Conservation (phyloP, 208 protist species). For the Trypanosomatidae sp. region DNA sequence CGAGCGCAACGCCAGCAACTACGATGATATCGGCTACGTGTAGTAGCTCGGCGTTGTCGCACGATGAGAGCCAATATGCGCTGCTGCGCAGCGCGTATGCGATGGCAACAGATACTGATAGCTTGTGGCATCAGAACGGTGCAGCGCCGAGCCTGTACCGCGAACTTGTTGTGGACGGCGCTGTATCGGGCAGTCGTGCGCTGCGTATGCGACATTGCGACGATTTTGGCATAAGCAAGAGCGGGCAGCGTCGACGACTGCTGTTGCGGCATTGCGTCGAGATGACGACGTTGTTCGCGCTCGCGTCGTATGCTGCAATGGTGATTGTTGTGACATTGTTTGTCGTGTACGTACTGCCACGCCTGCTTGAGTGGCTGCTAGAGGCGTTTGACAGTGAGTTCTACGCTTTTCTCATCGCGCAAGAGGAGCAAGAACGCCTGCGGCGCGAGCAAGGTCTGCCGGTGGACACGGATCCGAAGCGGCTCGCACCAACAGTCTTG, state of each 20-base stretch:
- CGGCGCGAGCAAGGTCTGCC: conserved; percentile 21
- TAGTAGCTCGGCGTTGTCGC: conserved; percentile 8
- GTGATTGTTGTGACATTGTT: conserved; percentile 14
- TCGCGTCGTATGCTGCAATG: too few species aligned
- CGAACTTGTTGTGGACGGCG: too few species aligned
- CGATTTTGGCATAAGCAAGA: too few species aligned
- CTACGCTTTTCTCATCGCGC: conserved; percentile 57
- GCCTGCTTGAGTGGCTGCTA: conserved; percentile 33
- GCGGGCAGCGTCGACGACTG: too few species aligned
- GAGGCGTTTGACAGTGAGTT: conserved; percentile 68
- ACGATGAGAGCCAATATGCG: too few species aligned
- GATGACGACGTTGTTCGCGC: too few species aligned
- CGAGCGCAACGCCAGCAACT: too few species aligned
- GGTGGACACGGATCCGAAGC: conserved; percentile 65
- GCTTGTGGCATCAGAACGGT: conserved; percentile 71
- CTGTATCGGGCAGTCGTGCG: too few species aligned
- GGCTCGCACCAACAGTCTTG: conserved; percentile 51
- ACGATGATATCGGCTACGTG: too few species aligned
- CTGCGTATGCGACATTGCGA: too few species aligned
- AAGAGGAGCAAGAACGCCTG: conserved; percentile 52
- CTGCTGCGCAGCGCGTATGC: conserved; percentile 56
- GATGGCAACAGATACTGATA: conserved; percentile 44
- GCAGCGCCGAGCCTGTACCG: conserved; percentile 39
- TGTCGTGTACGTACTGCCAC: too few species aligned
- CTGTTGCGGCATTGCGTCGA: too few species aligned